Conservation (phyloP, 305 asterid genomes). For the Fraxinus dipetala region DNA sequence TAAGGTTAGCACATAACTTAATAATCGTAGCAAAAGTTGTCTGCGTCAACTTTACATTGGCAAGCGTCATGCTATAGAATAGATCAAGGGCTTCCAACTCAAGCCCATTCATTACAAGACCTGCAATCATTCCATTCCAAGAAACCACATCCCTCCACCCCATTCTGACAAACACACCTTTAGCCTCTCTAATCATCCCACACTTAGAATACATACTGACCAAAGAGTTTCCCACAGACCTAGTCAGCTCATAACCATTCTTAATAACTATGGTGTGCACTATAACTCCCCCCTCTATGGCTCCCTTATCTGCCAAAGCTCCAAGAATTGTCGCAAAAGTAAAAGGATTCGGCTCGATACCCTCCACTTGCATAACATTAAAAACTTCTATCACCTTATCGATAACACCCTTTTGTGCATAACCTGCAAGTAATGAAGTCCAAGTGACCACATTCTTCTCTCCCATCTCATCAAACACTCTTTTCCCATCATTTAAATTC, state of each 20-base stretch:
- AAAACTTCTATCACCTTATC: constrained; percentile 44
- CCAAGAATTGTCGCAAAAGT: constrained; percentile 75
- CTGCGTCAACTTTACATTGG: constrained; percentile 53
- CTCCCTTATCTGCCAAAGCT: constrained; percentile 65
- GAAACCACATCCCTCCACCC: constrained; percentile 60
- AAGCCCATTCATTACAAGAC: constrained; percentile 64
- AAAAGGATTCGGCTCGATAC: constrained; percentile 65
- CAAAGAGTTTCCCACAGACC: constrained; percentile 72
- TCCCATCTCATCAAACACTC: constrained; percentile 63
- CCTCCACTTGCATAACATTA: constrained; percentile 49
- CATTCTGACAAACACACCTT: constrained; percentile 47
- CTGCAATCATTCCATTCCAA: constrained; percentile 94
- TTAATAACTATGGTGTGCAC: constrained; percentile 63
- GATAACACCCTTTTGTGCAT: constrained; percentile 45
- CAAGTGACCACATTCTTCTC: constrained; percentile 83
- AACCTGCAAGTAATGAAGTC: constrained; percentile 79
- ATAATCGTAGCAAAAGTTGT: constrained; percentile 49
- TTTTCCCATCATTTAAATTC: constrained; percentile 49
- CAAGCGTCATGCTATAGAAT: constrained; percentile 58
- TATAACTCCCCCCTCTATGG: constrained; percentile 51
- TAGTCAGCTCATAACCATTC: constrained; percentile 50
- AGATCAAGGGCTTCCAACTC: constrained; percentile 59
- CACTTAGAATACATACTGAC: constrained; percentile 72
- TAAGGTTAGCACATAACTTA: constrained; percentile 67
- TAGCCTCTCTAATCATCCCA: constrained; percentile 72